Conservation (phyloP, 805 yeast species). For the Priceomyces melissophilus region DNA sequence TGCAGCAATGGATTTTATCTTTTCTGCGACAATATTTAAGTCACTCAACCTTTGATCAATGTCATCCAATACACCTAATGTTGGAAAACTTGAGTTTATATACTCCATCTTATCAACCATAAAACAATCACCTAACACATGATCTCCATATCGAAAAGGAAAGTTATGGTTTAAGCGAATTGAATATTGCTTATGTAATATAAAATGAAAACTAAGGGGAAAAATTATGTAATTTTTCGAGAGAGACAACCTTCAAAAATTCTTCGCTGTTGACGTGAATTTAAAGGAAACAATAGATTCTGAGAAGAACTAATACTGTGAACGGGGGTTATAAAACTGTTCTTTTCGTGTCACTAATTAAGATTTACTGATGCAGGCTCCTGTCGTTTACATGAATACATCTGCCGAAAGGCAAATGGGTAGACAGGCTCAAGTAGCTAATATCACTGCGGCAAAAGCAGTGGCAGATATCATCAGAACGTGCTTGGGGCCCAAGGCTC, state of each 20-base stretch:
- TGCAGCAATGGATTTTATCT: constrained; percentile 8
- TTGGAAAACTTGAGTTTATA: constrained; percentile 32
- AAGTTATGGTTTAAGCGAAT: not conserved
- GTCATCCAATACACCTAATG: constrained; percentile 29
- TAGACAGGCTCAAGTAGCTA: constrained; percentile 94
- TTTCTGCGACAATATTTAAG: constrained; percentile 16
- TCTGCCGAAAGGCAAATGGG: constrained; percentile 92
- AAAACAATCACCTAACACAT: not conserved
- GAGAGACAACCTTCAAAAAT: too few relatives aligned
- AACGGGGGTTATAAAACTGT: not conserved
- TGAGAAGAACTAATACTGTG: not conserved
- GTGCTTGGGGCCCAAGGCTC: constrained; percentile 98
- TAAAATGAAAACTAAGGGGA: not conserved
- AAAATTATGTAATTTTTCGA: not conserved
- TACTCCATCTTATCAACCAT: constrained; percentile 19
- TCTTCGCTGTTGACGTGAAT: not conserved
- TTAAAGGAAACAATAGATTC: not conserved
- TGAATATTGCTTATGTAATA: constrained; percentile 2
- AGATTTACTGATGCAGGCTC: constrained; percentile 38
- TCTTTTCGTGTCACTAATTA: too few relatives aligned
- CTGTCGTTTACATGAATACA: constrained; percentile 57
- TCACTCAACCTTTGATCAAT: constrained; percentile 23
- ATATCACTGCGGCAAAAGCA: constrained; percentile 99
- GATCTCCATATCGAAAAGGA: not conserved
- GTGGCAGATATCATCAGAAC: constrained; percentile 97